A percentile compares a stretch with the other conserved stretches of the same genome.
Conservation (phyloP, 2,329 filamentous ascomycete species). For the Penicillium sp. region DNA sequence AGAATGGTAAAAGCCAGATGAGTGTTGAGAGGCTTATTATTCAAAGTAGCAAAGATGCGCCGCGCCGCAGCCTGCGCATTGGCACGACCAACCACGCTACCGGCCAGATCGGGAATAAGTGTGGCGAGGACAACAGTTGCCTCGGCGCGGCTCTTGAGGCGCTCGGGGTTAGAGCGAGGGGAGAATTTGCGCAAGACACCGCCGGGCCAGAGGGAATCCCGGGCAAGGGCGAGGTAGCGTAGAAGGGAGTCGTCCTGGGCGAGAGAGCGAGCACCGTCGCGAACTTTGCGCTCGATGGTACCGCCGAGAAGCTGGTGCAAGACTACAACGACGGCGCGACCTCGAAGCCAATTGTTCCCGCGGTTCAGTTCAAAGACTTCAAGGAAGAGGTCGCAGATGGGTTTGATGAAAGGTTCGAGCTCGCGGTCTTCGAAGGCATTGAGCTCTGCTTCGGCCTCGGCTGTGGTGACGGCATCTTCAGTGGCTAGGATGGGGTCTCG, state of each 20-base stretch:
- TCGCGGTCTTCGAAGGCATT: constrained; percentile 88
- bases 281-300: constrained; percentile 91
- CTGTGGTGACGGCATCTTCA: constrained; percentile 49
- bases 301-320: constrained; percentile 92
- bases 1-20: constrained; percentile 66
- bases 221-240: constrained; percentile 67
- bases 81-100: constrained; percentile 82
- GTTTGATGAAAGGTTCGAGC: constrained; percentile 92
- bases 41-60: constrained; percentile 82
- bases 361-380: constrained; percentile 92
- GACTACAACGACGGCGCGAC: constrained; percentile 90
- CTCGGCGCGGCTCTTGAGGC: constrained; percentile 74
- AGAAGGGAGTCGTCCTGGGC: constrained; percentile 73
- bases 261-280: constrained; percentile 71
- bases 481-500: constrained; percentile 47
- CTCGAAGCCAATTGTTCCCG: constrained; percentile 95
- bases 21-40: constrained; percentile 80
- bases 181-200: constrained; percentile 47
- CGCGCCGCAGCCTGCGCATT: constrained; percentile 89
- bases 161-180: constrained; percentile 62
- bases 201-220: constrained; percentile 72
- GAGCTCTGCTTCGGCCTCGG: constrained; percentile 87
- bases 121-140: constrained; percentile 85
- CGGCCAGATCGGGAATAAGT: constrained; percentile 82
- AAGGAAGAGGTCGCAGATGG: constrained; percentile 94